A percentile compares a stretch with the other conserved stretches of the same genome.
phyloP scores from a whole-genome alignment of 139 green algal genomes.

The Coccomyxa sp. region DNA sequence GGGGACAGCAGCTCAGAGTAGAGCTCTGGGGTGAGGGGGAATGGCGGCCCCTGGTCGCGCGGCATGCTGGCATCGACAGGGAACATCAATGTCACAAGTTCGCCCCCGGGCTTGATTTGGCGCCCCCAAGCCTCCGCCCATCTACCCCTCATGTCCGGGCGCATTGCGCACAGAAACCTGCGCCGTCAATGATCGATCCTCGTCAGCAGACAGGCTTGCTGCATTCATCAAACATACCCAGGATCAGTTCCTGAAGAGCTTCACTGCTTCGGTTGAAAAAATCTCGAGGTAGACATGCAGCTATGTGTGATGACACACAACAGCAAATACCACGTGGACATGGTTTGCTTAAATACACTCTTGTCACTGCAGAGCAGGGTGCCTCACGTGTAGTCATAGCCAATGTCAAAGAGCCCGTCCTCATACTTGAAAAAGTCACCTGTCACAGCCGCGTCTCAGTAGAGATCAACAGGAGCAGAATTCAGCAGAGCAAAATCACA shows the following conservation, averaged over 20 bases:
- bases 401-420: conserved; percentile 34
- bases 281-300: too few species aligned
- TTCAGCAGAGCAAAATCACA: too few species aligned
- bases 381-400: conserved; percentile 58
- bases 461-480: background rate
- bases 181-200: background rate
- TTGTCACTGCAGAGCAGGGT: background rate
- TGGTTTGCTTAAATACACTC: too few species aligned
- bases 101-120: conserved; percentile 34
- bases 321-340: too few species aligned
- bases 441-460: background rate
- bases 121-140: conserved; percentile 50
- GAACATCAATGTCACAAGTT: conserved; percentile 58
- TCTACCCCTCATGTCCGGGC: conserved; percentile 36
- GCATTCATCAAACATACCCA: background rate
- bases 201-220: background rate
- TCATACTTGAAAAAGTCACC: conserved; percentile 44
- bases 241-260: background rate
- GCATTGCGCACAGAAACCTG: conserved; percentile 63
- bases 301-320: too few species aligned
- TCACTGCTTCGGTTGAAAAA: background rate
- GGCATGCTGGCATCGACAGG: conserved; percentile 33
- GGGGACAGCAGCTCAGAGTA: conserved; percentile 43
- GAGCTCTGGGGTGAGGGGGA: conserved; percentile 39
- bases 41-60: conserved; percentile 43